phyloP scores from a whole-genome alignment of 176 grass and related monocot genomes.

The Phoenix roebelenii region DNA sequence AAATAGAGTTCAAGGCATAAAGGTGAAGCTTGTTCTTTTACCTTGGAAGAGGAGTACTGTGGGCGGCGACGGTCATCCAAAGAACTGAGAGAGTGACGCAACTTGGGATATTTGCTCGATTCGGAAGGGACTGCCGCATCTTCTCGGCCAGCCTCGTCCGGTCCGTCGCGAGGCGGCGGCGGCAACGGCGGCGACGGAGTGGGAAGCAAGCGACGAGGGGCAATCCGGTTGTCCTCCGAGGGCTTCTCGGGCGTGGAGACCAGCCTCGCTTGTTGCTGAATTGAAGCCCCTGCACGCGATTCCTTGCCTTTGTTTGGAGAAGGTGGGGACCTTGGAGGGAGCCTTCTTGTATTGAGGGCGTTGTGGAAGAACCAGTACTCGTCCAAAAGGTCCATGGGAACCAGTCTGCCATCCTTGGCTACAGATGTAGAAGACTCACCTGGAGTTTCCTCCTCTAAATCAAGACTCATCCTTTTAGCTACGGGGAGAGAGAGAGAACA shows the following conservation, averaged over 20 bases:
- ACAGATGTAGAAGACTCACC: not conserved
- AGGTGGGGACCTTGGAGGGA: conserved; percentile 1
- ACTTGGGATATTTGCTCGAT: not conserved
- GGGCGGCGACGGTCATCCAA: not conserved
- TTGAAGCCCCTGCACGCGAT: not conserved
- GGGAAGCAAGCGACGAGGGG: not conserved
- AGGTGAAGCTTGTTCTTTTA: no score
- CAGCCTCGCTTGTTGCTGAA: not conserved
- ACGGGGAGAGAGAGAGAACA: not conserved
- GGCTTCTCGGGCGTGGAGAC: not conserved
- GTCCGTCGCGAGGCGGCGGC: conserved; percentile 13
- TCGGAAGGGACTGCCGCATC: not conserved
- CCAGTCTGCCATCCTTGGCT: not conserved
- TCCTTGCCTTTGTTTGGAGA: no score
- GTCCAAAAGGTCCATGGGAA: conserved; percentile 49
- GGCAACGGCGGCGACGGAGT: conserved; percentile 38
- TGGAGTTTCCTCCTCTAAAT: not conserved
- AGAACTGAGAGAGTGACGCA: not conserved
- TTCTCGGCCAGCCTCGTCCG: not conserved
- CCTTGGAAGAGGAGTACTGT: no score
- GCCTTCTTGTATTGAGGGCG: conserved; percentile 25
- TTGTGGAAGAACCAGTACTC: conserved; percentile 91
- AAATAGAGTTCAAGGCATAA: no score
- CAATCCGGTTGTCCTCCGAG: not conserved
- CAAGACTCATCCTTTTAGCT: conserved; percentile 1